Evolutionary conservation across 2,329 filamentous ascomycete genomes (phyloP).

Genomic region (Parastagonospora avenae): DNA sequence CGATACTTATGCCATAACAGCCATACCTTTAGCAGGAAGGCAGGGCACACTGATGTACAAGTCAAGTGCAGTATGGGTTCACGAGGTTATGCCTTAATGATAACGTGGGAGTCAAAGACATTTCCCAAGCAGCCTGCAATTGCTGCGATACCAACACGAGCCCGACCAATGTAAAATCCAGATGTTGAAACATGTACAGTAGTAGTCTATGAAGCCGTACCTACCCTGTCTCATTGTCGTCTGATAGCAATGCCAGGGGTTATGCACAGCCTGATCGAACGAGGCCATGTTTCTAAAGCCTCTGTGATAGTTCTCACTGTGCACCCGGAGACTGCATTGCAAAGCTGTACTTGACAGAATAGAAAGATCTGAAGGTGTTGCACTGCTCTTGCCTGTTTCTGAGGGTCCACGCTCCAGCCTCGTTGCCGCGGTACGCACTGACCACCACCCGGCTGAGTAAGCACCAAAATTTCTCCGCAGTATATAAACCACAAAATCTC

Average conservation of each 20-base stretch:
- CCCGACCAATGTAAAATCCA: background rate
- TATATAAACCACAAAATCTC: too few relatives aligned
- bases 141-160: background rate
- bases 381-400: background rate
- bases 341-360: too few relatives aligned
- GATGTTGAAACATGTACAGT: too few relatives aligned
- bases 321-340: background rate
- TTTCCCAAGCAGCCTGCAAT: conserved; percentile 1
- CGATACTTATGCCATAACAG: conserved; percentile 12
- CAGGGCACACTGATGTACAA: background rate
- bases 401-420: background rate
- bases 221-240: background rate
- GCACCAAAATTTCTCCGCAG: background rate
- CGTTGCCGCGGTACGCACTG: background rate
- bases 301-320: background rate
- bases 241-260: too few relatives aligned
- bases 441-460: background rate
- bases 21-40: conserved; percentile 1
- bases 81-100: conserved; percentile 3
- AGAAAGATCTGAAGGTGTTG: too few relatives aligned
- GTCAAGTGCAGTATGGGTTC: background rate
- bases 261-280: too few relatives aligned
- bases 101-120: background rate
- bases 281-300: too few relatives aligned
- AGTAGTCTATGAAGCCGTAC: background rate